Conservation (phyloP, 2,329 filamentous ascomycete species). For the Coniochaeta sp. region DNA sequence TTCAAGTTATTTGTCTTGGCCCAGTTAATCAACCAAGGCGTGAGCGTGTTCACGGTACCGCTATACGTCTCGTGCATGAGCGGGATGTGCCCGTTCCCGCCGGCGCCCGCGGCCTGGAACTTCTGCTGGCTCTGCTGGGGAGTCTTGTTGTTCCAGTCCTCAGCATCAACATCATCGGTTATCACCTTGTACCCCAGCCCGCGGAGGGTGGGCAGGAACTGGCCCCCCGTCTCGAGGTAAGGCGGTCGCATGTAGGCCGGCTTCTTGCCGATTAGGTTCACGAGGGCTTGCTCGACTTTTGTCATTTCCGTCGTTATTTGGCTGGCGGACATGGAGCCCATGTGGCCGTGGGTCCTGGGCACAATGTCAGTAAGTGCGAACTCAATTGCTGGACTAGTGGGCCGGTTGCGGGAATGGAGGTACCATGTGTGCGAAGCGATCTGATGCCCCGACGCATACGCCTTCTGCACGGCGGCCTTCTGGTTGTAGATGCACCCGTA, state of each 20-base stretch:
- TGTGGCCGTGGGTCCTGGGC: constrained; percentile 36
- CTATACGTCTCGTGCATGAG: constrained; percentile 51
- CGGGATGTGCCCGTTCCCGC: constrained; percentile 43
- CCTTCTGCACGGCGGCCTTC: constrained; percentile 44
- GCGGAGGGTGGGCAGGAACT: constrained; percentile 33
- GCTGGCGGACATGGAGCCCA: constrained; percentile 29
- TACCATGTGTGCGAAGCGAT: constrained; percentile 47
- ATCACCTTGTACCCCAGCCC: constrained; percentile 51
- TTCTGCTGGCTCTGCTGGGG: constrained; percentile 43
- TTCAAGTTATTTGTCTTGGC: constrained; percentile 38
- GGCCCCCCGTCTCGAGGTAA: constrained; percentile 38
- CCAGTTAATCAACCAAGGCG: constrained; percentile 44
- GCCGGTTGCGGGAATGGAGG: neutral
- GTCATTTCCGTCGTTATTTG: constrained; percentile 41
- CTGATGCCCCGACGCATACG: constrained; percentile 43
- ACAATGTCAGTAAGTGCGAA: constrained; percentile 3
- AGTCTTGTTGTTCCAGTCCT: constrained; percentile 51
- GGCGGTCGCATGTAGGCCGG: constrained; percentile 43
- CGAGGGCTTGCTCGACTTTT: constrained; percentile 41
- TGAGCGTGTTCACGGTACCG: constrained; percentile 39
- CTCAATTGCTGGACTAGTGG: neutral
- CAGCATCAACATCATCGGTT: constrained; percentile 54
- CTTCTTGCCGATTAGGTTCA: constrained; percentile 41
- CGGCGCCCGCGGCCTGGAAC: constrained; percentile 37
- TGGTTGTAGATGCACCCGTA: constrained; percentile 46